A percentile compares a stretch with the other conserved stretches of the same genome.
These are phyloP conservation scores for Cladosporium cucumerinum DNA, from an alignment of 2,329 filamentous ascomycete genomes.

Conservation along the genomic window DNA sequence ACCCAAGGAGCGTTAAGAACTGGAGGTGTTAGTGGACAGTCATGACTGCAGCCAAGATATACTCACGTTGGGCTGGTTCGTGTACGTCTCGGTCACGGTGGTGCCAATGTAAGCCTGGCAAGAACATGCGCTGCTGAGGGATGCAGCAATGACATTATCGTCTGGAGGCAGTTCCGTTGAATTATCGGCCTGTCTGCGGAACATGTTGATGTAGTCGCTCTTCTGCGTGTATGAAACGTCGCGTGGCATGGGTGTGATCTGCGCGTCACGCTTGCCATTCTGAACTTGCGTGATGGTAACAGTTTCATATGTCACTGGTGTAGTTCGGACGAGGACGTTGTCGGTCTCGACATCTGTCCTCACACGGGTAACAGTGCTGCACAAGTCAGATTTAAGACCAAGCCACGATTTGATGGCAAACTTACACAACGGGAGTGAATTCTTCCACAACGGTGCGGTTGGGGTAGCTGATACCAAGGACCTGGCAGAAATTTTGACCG, in stretches of 20 bases:
- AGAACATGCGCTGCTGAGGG: slow-evolving; percentile 34
- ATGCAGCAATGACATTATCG: slow-evolving; percentile 21
- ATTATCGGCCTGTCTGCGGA: slow-evolving; percentile 4
- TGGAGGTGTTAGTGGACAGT: slow-evolving; percentile 15
- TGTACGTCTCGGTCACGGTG: slow-evolving; percentile 30
- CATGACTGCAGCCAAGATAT: background rate
- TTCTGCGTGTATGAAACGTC: slow-evolving; percentile 18
- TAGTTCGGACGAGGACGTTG: slow-evolving; percentile 20
- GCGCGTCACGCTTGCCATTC: slow-evolving; percentile 21
- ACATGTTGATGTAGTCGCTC: slow-evolving; percentile 12
- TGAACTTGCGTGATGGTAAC: slow-evolving; percentile 20
- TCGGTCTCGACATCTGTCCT: slow-evolving; percentile 25
- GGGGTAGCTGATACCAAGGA: slow-evolving; percentile 26
- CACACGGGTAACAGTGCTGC: slow-evolving; percentile 19
- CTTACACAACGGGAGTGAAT: slow-evolving; percentile 32
- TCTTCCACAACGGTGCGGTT: slow-evolving; percentile 26
- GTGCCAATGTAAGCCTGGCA: slow-evolving; percentile 28
- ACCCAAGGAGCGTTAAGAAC: slow-evolving; percentile 23
- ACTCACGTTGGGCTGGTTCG: slow-evolving; percentile 25
- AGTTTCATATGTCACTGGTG: slow-evolving; percentile 28
- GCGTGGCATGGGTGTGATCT: slow-evolving; percentile 16
- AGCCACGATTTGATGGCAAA: background rate
- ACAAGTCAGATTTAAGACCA: slow-evolving; percentile 1
- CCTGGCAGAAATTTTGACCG: slow-evolving; percentile 27
- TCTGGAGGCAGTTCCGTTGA: slow-evolving; percentile 10